These are phyloP conservation scores for Monosporascus ibericus DNA, from an alignment of 2,329 filamentous ascomycete species.

Conservation along the genomic window DNA sequence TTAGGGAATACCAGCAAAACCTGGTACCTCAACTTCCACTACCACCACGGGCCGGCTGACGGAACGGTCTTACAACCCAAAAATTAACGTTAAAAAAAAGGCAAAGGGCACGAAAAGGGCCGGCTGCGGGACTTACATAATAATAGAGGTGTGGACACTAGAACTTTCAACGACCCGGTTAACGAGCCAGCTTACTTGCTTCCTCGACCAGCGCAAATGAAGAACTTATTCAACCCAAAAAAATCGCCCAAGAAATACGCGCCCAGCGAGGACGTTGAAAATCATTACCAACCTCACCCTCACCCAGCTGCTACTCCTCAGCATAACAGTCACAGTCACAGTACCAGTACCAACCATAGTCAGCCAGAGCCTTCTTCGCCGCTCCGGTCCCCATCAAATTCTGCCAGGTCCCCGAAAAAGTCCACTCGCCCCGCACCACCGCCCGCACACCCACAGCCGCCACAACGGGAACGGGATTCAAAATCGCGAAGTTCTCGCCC, in stretches of 20 bases:
- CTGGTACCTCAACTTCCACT: neutral
- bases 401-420: neutral
- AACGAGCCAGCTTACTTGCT: neutral
- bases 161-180: conserved; percentile 4
- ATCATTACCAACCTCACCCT: conserved; percentile 16
- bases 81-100: neutral
- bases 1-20: neutral
- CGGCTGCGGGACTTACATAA: conserved; percentile 15
- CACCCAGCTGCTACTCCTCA: neutral
- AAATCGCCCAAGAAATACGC: conserved; percentile 27
- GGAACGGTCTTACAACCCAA: neutral
- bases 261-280: conserved; percentile 23
- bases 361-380: neutral
- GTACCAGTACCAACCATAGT: neutral
- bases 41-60: neutral
- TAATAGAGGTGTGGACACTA: conserved; percentile 13
- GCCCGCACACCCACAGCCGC: conserved; percentile 11
- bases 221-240: conserved; percentile 28
- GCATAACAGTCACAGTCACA: neutral
- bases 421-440: conserved; percentile 22
- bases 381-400: neutral
- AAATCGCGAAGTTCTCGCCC: conserved; percentile 39
- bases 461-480: conserved; percentile 14
- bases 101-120: conserved; percentile 5
- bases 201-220: conserved; percentile 23